Percentiles rank a stretch among this genome's conserved stretches.
These are phyloP conservation scores for Thermochaetoides dissita DNA, from an alignment of 2,329 filamentous ascomycete species.

Conservation along the genomic window DNA sequence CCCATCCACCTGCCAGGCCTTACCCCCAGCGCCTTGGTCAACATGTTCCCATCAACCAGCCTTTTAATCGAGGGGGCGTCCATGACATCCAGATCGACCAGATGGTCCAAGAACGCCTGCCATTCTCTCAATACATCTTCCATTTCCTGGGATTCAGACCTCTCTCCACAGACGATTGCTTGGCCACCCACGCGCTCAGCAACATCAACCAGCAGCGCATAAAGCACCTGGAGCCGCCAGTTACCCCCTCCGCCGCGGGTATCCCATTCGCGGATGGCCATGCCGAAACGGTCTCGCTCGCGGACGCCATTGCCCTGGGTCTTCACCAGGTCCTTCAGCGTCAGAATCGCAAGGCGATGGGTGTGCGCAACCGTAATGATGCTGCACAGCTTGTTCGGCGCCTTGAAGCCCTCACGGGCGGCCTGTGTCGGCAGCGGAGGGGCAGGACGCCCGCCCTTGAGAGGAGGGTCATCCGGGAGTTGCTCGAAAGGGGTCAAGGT, in stretches of 20 bases:
- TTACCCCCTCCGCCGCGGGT: conserved; percentile 31
- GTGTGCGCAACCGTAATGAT: conserved; percentile 50
- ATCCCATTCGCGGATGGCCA: conserved; percentile 63
- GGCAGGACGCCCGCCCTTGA: conserved; percentile 32
- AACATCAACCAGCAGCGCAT: conserved; percentile 52
- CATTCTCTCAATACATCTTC: conserved; percentile 34
- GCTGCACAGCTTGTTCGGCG: conserved; percentile 60
- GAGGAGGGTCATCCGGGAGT: conserved; percentile 26
- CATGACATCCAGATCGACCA: conserved; percentile 39
- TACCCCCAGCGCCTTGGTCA: conserved; percentile 53
- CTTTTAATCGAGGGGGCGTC: conserved; percentile 45
- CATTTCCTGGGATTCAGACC: conserved; percentile 6
- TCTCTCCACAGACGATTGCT: too few relatives aligned
- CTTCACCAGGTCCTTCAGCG: conserved; percentile 39
- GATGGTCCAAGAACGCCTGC: conserved; percentile 42
- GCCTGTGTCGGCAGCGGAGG: conserved; percentile 49
- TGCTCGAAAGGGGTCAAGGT: conserved; percentile 61
- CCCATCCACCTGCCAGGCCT: conserved; percentile 76
- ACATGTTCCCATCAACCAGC: conserved; percentile 60
- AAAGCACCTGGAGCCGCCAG: conserved; percentile 61
- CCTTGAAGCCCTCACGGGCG: conserved; percentile 64
- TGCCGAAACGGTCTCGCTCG: conserved; percentile 53
- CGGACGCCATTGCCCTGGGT: conserved; percentile 29
- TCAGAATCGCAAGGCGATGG: conserved; percentile 50
- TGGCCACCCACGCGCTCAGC: conserved; percentile 23